Base-by-base conservation (phyloP, 108 stramenopile species). In the Pseudonitzschia pungens region DNA sequence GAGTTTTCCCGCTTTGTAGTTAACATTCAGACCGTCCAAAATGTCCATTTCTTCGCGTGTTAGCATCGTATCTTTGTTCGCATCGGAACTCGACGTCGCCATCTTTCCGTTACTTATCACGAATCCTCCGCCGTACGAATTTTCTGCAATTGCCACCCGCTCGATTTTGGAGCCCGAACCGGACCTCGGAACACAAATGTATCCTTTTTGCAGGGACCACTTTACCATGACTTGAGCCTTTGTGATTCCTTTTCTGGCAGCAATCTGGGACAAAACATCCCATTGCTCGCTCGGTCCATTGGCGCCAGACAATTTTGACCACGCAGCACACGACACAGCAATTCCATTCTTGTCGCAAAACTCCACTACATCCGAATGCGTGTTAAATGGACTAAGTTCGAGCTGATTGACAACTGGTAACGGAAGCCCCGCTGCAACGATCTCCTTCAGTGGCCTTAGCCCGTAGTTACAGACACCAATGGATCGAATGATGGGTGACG, bases 401-500 rank as follows among this genome's bases (percentile, higher is more conserved):
- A 93, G 60, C 65, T 89, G 87, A 77, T 87, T 89, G 24, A 93
- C 68, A 20, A 73, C 71, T 15, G 92, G 92, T 2, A 86, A 58
- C 27, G 85, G 78, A 29, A 84, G 65, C 4, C 68, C 71, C 16
- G 73, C 77, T 0, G 40, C 58, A 48, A 64, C 76, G 26, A 93
- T 72, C 60, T 93, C 89, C 57, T 83, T 53, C 27, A 93, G 70
- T 16, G 84, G 85, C 18, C 73, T 68, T 3, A 90, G 4, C 9
- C 92, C 92, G 53, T 90, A 93, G 54, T 93, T 90, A 68, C 87
- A 88, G 5, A 93, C 92, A 22, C 89, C 89, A 2, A 93, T 84
- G 4, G 80, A 48, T 18, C 79, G 72, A 8, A 85, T 68, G 16
- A 58, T 51, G 3, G 50, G 29, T 31, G 57, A 58, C 57, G n/a